phyloP scores from a whole-genome alignment of 208 protist genomes.

The Crithidia acanthocephali region DNA sequence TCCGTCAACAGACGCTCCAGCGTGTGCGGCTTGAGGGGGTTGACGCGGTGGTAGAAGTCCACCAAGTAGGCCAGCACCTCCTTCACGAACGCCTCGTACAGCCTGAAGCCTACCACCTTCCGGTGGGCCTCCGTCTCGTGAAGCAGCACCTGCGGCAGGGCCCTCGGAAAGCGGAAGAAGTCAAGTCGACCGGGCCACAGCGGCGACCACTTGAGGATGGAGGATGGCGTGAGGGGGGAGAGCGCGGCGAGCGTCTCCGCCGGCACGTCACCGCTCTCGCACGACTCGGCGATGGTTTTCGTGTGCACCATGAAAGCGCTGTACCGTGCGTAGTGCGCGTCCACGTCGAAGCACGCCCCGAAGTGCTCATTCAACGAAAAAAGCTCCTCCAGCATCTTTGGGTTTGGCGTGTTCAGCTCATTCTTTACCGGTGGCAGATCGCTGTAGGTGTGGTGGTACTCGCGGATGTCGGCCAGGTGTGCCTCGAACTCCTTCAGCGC shows the following conservation, averaged over 20 bases:
- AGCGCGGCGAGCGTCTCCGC: constrained; percentile 8
- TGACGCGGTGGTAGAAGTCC: constrained; percentile 63
- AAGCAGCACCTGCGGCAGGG: constrained; percentile 51
- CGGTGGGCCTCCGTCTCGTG: constrained; percentile 59
- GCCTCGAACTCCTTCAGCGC: constrained; percentile 79
- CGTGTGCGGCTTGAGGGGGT: constrained; percentile 53
- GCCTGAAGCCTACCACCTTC: constrained; percentile 73
- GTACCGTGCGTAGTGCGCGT: constrained; percentile 76
- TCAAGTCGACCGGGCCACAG: constrained; percentile 63
- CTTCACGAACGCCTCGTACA: constrained; percentile 64
- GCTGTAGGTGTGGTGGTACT: constrained; percentile 83
- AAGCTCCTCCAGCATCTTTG: constrained; percentile 51
- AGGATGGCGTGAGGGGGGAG: constrained; percentile 19
- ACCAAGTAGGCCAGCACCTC: constrained; percentile 61
- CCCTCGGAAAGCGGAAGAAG: constrained; percentile 72
- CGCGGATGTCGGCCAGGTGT: constrained; percentile 78
- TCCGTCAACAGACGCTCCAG: constrained; percentile 53
- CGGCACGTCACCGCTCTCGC: not conserved
- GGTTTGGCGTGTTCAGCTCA: constrained; percentile 57
- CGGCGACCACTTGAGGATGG: constrained; percentile 13
- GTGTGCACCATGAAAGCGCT: constrained; percentile 72
- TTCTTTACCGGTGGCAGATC: constrained; percentile 61
- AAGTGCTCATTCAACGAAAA: constrained; percentile 69
- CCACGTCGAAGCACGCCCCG: constrained; percentile 78
- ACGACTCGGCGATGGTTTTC: constrained; percentile 44